Evolutionary conservation across 805 yeast species (phyloP), one percentile per base, ranked within the genome.

Genomic region (Ogataea pilisensis): DNA sequence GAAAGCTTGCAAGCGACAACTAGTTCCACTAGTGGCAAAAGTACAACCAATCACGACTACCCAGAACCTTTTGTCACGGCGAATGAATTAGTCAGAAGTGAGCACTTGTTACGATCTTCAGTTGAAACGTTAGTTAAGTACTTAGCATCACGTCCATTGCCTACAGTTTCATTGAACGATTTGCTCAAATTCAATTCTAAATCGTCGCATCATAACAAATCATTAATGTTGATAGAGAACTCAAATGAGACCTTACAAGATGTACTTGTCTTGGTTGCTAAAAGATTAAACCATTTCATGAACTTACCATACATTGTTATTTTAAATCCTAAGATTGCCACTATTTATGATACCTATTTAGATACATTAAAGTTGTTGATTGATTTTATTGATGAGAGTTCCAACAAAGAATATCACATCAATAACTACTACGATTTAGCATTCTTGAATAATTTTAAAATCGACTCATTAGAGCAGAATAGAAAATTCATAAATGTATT

Each of bases 261-360:
- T 36, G 55, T 85, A 32, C 58, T 84, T 18, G 72, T 78, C 0
- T 72, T 76, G 50, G 80, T 88, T 41, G 86, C 95, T 7, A 76
- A 81, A 39, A 69, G 96, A 46, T 61, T 89, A 14, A 71, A 73
- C 25, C 82, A 82, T 22, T 78, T 91, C 49, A 74, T 91, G 47
- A 68, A 73, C 33, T 65, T 91, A 40, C 96, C 96, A 0, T 91
- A 88, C 59, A 73, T 90, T 50, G 88, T 83, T 35, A 82, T 89
- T 41, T 63, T 91, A 46, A 91, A 91, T 58, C 97, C 97, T 5
- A 79, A 86, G 53, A 82, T 91, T 38, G 83, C 91, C 9, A 78
- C 77, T 51, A 82, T 85, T 18, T 87, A 88, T 66, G 72, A 77
- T 51, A 64, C 82, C 35, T 91, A 91, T 64, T 66, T 87, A 47